Percentiles rank a stretch among this genome's conserved stretches.
These are phyloP conservation scores for Flaveria trinervia DNA, from an alignment of 129 eudicot species.

Conservation along the genomic window DNA sequence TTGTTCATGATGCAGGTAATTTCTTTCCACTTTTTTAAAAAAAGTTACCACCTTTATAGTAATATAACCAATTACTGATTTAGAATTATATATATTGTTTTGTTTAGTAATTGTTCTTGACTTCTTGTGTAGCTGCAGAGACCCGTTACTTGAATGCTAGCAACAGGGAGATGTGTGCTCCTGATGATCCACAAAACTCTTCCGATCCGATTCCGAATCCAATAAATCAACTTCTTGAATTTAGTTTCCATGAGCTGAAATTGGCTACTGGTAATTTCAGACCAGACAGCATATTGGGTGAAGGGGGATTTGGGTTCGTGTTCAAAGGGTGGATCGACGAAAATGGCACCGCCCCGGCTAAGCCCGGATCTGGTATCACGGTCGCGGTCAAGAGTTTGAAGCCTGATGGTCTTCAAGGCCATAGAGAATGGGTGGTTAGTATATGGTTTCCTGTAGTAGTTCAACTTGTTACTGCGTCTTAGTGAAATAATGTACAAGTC, in stretches of 20 bases:
- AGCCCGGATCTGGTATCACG: conserved; percentile 82
- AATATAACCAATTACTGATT: background rate
- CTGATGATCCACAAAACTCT: conserved; percentile 65
- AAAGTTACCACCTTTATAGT: conserved; percentile 14
- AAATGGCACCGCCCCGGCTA: conserved; percentile 91
- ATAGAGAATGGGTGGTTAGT: conserved; percentile 99
- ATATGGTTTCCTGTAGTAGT: background rate
- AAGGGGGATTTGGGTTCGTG: conserved; percentile 91
- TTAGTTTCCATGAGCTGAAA: conserved; percentile 78
- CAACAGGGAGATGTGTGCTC: conserved; percentile 91
- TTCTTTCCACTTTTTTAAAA: background rate
- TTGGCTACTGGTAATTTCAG: conserved; percentile 91
- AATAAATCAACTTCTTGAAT: conserved; percentile 52
- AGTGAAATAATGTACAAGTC: background rate
- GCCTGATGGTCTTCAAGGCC: conserved; percentile 97
- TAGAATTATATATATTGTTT: no score
- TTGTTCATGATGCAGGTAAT: conserved; percentile 93
- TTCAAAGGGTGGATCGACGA: conserved; percentile 97
- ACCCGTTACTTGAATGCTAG: conserved; percentile 92
- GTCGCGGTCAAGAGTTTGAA: conserved; percentile 97
- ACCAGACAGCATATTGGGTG: conserved; percentile 94
- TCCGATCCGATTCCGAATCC: conserved; percentile 38
- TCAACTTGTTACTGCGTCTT: background rate
- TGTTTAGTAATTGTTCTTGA: background rate
- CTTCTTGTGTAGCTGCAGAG: conserved; percentile 60